Evolutionary conservation across 2,329 filamentous ascomycete species (phyloP).

Genomic region (Aspergillus jensenii): DNA sequence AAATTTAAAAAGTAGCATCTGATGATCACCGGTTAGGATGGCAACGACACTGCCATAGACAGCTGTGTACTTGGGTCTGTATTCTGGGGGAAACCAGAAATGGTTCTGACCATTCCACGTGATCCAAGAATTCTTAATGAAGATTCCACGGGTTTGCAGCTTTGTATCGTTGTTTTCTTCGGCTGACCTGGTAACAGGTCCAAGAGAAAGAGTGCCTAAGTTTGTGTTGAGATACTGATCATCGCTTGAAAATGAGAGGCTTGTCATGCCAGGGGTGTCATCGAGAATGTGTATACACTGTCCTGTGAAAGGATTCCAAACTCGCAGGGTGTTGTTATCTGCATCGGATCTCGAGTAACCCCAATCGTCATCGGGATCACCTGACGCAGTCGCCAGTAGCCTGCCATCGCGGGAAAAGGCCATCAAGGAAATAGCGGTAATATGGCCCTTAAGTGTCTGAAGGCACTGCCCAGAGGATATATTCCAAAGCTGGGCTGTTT

Average conservation of each 20-base stretch:
- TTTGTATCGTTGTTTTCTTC: too few relatives aligned
- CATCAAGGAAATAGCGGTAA: background rate
- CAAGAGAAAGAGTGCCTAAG: background rate
- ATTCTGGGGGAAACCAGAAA: background rate
- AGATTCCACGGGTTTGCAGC: too few relatives aligned
- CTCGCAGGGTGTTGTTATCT: background rate
- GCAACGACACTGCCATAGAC: background rate
- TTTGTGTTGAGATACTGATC: background rate
- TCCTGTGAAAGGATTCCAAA: background rate
- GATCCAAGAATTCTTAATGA: background rate
- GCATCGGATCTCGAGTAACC: background rate
- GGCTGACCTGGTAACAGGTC: too few relatives aligned
- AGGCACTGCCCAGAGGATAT: background rate
- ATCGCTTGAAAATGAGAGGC: background rate
- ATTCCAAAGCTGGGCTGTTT: background rate
- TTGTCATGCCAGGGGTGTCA: background rate
- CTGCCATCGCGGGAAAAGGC: background rate
- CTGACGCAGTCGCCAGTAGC: background rate
- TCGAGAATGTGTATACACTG: background rate
- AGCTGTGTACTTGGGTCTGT: background rate
- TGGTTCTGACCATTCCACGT: background rate
- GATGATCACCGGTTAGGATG: too few relatives aligned
- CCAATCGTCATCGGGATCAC: background rate
- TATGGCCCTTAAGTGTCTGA: background rate
- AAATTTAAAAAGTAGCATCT: too few relatives aligned